Base-by-base conservation (phyloP, 2,329 filamentous ascomycete species). In the Akanthomyces dipterigenus region DNA sequence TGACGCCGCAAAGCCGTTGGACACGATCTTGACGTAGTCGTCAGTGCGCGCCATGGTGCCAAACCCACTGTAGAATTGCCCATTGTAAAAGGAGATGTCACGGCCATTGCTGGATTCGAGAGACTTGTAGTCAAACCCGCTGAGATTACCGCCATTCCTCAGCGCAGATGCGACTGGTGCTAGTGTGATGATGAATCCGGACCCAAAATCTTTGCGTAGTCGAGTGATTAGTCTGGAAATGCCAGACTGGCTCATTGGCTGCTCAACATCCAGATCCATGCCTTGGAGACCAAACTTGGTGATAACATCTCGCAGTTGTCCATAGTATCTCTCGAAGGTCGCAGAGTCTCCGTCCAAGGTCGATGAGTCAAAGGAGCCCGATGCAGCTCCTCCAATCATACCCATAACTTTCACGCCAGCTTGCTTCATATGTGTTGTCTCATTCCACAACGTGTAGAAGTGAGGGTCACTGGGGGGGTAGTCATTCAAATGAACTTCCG, bases 31-130 rank as follows among this genome's bases (percentile, higher is more conserved):
- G 31, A 80, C 75, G 67, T 80, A 84, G 62, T 75, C 72, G 5
- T 67, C 57, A 0, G 79, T 69, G 24, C 67, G 74, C 24, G 69
- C 69, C 65, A 80, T 75, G 63, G 78, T 78, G 1, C 90, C 90
- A 85, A 90, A 96, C 0, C 91, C 91, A 68, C 89, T 93, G 78
- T 96, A 96, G 73, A 96, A 95, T 70, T 96, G 92, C 5, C 87
- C 81, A 68, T 96, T 96, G 71, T 96, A 96, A 83, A 90, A 96
- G 1, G 80, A 80, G 34, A 96, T 88, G 59, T 86, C 80, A 12
- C 75, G 73, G 0, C 86, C 86, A 2, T 82, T 77, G 65, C 81
- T 79, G 11, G 79, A 77, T 68, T 95, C 90, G 1, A 96, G 80
- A 22, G 84, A 77, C 24, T 83, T 79, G 71, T 96, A 95, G 68